Conservation (phyloP, 1,284 basidiomycete genomes). For the Ceratobasidium sp. region DNA sequence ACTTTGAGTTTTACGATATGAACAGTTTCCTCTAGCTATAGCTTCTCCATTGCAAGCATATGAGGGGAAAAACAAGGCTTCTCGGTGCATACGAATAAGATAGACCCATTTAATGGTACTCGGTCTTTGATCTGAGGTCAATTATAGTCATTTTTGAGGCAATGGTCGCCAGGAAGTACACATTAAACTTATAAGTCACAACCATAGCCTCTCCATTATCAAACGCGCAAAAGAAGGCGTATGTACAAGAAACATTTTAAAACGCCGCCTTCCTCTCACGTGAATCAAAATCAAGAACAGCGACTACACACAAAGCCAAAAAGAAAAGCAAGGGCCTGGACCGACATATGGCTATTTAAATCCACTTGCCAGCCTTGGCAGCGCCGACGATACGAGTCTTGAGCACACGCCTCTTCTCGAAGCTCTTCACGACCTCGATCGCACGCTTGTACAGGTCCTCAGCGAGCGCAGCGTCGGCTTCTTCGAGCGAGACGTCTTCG, state of each 20-base stretch:
- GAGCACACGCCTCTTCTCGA: constrained; percentile 45
- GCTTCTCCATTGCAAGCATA: neutral
- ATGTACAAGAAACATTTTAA: neutral
- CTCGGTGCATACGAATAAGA: too few relatives aligned
- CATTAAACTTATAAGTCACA: neutral
- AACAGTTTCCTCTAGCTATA: neutral
- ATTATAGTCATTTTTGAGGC: too few relatives aligned
- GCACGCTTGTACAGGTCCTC: constrained; percentile 42
- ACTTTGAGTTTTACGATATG: neutral
- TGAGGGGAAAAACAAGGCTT: too few relatives aligned
- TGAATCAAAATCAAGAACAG: constrained; percentile 9
- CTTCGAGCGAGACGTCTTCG: constrained; percentile 23
- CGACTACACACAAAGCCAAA: constrained; percentile 1
- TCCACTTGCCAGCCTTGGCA: constrained; percentile 47
- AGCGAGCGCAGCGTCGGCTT: constrained; percentile 26
- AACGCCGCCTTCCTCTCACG: neutral
- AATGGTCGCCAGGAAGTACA: too few relatives aligned
- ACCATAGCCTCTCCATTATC: constrained; percentile 32
- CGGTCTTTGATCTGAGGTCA: too few relatives aligned
- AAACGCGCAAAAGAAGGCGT: constrained; percentile 1
- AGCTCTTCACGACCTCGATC: constrained; percentile 13
- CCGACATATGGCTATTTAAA: constrained; percentile 14
- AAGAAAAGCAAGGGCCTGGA: too few relatives aligned
- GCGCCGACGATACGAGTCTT: constrained; percentile 45
- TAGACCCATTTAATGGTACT: too few relatives aligned